Percentiles rank a stretch among this genome's conserved stretches.
Evolutionary conservation across 2,329 filamentous ascomycete species (phyloP).

Genomic region (Botrytis sinoallii): DNA sequence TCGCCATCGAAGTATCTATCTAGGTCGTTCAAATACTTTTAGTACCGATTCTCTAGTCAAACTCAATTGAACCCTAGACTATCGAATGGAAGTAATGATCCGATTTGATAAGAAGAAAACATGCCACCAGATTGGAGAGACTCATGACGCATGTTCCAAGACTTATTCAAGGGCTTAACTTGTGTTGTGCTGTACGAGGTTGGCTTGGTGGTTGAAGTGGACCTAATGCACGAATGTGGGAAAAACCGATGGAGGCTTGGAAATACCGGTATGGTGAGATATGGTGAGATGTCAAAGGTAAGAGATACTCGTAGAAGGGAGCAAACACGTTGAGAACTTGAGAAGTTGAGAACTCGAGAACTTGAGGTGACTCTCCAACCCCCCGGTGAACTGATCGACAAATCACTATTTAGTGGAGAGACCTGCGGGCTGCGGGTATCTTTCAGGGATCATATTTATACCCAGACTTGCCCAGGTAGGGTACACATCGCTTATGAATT

Average conservation of each 20-base stretch:
- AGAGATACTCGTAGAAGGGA: not conserved
- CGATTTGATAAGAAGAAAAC: not conserved
- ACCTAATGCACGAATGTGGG: not conserved
- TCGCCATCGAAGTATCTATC: slow-evolving; percentile 10
- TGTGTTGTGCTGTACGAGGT: slow-evolving; percentile 6
- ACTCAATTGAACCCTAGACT: not conserved
- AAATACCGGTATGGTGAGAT: not conserved
- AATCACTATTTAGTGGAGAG: not conserved
- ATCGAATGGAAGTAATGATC: not conserved
- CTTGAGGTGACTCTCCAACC: not conserved
- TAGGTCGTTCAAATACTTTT: not conserved
- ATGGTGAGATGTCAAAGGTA: not conserved
- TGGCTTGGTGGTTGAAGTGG: not conserved
- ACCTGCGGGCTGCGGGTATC: not conserved
- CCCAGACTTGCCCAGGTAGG: not conserved
- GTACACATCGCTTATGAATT: not conserved
- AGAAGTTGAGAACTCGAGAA: not conserved
- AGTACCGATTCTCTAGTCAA: not conserved
- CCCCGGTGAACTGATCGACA: not conserved
- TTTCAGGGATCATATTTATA: not conserved
- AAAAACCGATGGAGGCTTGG: not conserved
- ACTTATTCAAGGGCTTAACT: not conserved
- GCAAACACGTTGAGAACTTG: not conserved
- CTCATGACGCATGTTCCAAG: slow-evolving; percentile 9
- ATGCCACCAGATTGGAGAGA: not conserved